Conservation (phyloP, 176 grass and related monocot genomes). For the Rhynchospora breviuscula region DNA sequence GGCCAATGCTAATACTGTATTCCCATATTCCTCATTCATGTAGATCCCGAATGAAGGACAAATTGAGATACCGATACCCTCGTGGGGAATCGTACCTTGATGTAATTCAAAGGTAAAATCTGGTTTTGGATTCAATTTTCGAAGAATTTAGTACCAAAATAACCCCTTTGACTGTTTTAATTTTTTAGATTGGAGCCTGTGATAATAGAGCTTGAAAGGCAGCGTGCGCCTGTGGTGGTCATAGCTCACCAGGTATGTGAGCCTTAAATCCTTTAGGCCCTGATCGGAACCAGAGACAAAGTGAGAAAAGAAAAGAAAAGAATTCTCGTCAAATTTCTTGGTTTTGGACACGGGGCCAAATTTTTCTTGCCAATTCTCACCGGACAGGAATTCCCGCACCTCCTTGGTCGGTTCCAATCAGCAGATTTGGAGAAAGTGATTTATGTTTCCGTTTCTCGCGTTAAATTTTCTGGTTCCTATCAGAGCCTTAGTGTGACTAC, state of each 20-base stretch:
- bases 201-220: conserved; percentile 93
- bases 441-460: no score
- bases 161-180: conserved; percentile 10
- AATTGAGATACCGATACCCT: conserved; percentile 92
- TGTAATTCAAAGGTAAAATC: conserved; percentile 80
- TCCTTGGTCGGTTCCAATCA: no score
- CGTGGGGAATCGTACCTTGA: conserved; percentile 98
- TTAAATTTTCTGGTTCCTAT: no score
- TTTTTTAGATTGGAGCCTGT: conserved; percentile 78
- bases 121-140: neutral
- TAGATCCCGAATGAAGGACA: conserved; percentile 80
- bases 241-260: conserved; percentile 91
- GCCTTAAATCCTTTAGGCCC: neutral
- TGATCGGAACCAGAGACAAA: no score
- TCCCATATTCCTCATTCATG: neutral
- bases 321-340: no score
- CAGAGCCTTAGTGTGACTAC: no score
- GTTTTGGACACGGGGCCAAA: no score
- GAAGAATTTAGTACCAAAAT: conserved; percentile 11
- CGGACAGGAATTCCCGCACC: no score
- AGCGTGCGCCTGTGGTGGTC: conserved; percentile 94
- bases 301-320: no score
- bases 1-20: neutral
- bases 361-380: no score
- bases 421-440: no score